Conservation (phyloP, 768 basidiomycete species). For the Amylocystis lapponica region DNA sequence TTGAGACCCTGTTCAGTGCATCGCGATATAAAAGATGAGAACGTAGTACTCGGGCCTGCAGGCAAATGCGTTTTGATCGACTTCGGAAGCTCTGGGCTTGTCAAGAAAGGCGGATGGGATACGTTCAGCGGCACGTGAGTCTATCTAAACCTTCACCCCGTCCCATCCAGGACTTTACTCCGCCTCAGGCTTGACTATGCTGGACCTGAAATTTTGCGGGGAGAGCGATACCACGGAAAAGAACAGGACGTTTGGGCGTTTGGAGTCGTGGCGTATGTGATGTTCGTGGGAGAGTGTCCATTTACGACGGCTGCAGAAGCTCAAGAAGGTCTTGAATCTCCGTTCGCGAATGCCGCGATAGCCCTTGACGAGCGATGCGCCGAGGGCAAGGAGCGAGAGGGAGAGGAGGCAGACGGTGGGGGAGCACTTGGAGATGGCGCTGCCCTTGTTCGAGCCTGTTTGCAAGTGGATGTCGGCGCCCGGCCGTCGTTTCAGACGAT, state of each 20-base stretch:
- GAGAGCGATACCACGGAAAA: slow-evolving; percentile 91
- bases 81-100: slow-evolving; percentile 88
- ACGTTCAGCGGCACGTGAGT: slow-evolving; percentile 91
- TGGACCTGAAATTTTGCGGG: slow-evolving; percentile 92
- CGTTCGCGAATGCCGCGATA: slow-evolving; percentile 71
- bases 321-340: slow-evolving; percentile 73
- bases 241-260: slow-evolving; percentile 99
- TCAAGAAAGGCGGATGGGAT: slow-evolving; percentile 83
- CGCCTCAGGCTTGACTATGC: slow-evolving; percentile 79
- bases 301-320: slow-evolving; percentile 90
- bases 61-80: slow-evolving; percentile 92
- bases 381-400: slow-evolving; percentile 66
- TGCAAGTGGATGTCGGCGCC: slow-evolving; percentile 69
- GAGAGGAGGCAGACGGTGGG: slow-evolving; percentile 78
- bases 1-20: slow-evolving; percentile 57
- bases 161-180: slow-evolving; percentile 15
- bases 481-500: slow-evolving; percentile 87
- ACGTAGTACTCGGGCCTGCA: slow-evolving; percentile 75
- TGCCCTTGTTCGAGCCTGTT: slow-evolving; percentile 75
- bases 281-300: slow-evolving; percentile 88
- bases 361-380: slow-evolving; percentile 75
- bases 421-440: slow-evolving; percentile 82
- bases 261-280: slow-evolving; percentile 93
- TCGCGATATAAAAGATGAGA: slow-evolving; percentile 98
- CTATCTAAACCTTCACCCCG: slow-evolving; percentile 2